Evolutionary conservation across 176 grass and related monocot species (phyloP).

Genomic region (barley (Hordeum vulgare)): DNA sequence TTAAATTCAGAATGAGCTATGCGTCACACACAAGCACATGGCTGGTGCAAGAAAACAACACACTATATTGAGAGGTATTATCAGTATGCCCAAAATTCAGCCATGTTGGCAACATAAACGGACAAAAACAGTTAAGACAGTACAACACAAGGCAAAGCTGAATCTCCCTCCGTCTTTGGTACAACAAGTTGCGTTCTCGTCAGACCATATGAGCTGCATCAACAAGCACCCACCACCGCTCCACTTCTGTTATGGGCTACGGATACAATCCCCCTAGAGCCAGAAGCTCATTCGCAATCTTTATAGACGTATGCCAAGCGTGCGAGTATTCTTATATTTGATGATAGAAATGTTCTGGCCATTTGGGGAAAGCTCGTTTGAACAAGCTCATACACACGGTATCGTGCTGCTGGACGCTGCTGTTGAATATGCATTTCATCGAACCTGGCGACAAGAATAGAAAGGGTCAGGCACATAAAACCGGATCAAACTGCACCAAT

Average conservation of each 20-base stretch:
- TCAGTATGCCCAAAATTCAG: neutral
- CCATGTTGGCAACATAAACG: neutral
- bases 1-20: neutral
- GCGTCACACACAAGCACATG: neutral
- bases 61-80: neutral
- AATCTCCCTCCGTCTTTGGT: neutral
- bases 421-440: constrained; percentile 94
- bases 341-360: constrained; percentile 68
- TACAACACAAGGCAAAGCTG: neutral
- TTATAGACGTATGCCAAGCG: neutral
- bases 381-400: constrained; percentile 91
- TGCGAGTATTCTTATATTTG: neutral
- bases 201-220: neutral
- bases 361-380: constrained; percentile 84
- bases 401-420: constrained; percentile 83
- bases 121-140: neutral
- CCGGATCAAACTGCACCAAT: neutral
- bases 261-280: neutral
- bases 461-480: neutral
- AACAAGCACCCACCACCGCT: neutral
- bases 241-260: neutral
- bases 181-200: neutral
- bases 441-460: constrained; percentile 36
- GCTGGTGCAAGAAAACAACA: neutral
- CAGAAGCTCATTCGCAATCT: neutral